A percentile compares a stretch with the other conserved stretches of the same genome.
Conservation (phyloP, 441 rosid species). For the Lepidium campestre region DNA sequence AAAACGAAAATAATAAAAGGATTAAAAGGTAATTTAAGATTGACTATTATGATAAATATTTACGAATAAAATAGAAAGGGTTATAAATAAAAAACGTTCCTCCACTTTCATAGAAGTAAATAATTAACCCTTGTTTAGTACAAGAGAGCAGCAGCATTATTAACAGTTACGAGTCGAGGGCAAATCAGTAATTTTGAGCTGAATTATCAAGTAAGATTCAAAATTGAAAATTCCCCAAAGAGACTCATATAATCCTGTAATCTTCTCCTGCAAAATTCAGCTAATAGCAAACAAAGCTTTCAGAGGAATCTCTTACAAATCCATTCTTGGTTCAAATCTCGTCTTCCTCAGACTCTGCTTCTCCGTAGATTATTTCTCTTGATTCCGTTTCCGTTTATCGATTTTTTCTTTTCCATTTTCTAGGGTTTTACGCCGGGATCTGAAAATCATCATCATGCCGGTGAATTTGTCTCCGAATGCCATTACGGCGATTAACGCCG, state of each 20-base stretch:
- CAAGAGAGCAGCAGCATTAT: too few species aligned
- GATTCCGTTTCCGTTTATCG: background rate
- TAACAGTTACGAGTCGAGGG: too few species aligned
- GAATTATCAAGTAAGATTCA: background rate
- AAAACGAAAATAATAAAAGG: too few species aligned
- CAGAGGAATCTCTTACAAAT: background rate
- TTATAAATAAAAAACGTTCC: too few species aligned
- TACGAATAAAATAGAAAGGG: too few species aligned
- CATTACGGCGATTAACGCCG: slow-evolving; percentile 52
- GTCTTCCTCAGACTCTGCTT: background rate
- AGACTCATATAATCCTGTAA: background rate
- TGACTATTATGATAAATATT: too few species aligned
- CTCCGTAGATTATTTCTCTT: background rate
- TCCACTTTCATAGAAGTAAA: too few species aligned
- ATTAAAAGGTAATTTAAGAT: too few species aligned
- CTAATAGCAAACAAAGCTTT: background rate
- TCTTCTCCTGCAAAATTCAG: slow-evolving; percentile 4
- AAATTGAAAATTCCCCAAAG: background rate
- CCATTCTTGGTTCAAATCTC: background rate
- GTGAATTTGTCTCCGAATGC: slow-evolving; percentile 65
- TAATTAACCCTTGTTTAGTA: too few species aligned
- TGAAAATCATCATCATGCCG: slow-evolving; percentile 37
- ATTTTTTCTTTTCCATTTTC: background rate
- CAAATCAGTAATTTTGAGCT: background rate
- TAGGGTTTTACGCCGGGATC: slow-evolving; percentile 15